Conservation (phyloP, 805 yeast genomes). For the Yamadazyma endophytica region DNA sequence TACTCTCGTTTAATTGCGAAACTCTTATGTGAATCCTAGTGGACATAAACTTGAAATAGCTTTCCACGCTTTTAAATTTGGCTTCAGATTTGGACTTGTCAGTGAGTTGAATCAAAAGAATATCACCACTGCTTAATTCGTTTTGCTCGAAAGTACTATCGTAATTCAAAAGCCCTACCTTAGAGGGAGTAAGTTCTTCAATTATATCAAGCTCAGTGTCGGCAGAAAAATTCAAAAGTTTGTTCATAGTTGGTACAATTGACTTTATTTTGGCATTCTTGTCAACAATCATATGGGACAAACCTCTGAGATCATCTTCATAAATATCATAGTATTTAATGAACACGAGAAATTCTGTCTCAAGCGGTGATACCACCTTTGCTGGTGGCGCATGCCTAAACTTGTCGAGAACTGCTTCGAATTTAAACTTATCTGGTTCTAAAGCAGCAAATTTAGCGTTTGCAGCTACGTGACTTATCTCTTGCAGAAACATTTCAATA, state of each 20-base stretch:
- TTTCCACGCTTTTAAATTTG: conserved; percentile 28
- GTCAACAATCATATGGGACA: conserved; percentile 54
- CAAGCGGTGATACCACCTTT: background rate
- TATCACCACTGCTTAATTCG: conserved; percentile 69
- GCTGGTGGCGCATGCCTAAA: conserved; percentile 12
- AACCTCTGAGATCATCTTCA: conserved; percentile 55
- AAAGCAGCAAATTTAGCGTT: background rate
- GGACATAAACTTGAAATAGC: conserved; percentile 51
- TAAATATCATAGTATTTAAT: conserved; percentile 65
- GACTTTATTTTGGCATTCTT: conserved; percentile 42
- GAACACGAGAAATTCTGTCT: conserved; percentile 31
- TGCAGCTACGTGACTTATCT: conserved; percentile 10
- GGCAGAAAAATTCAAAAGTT: conserved; percentile 36
- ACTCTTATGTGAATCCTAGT: conserved; percentile 60
- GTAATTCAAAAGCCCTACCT: conserved; percentile 42
- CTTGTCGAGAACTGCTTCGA: conserved; percentile 14
- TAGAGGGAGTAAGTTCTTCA: conserved; percentile 61
- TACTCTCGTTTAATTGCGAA: conserved; percentile 10
- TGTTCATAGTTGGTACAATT: conserved; percentile 37
- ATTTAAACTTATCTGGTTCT: conserved; percentile 18
- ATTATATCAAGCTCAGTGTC: conserved; percentile 33
- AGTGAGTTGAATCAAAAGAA: conserved; percentile 38
- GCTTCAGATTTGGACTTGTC: conserved; percentile 7
- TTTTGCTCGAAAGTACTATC: conserved; percentile 45
- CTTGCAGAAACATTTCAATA: conserved; percentile 56